A percentile compares a stretch with the other conserved stretches of the same genome.
Conservation (phyloP, 306 rosid species). For the Casuarina equisetifolia region DNA sequence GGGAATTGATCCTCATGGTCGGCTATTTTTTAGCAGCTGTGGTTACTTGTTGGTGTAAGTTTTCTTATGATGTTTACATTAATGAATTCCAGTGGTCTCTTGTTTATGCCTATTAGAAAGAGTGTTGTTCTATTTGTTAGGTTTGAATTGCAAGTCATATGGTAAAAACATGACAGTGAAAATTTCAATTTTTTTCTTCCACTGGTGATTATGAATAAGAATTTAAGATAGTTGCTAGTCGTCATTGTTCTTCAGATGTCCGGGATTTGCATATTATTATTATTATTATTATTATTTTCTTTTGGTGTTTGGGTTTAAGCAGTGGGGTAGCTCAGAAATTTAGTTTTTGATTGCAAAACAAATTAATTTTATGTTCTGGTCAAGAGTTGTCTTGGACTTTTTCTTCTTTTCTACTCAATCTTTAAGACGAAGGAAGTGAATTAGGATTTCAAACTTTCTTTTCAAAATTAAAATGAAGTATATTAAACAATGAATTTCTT, state of each 20-base stretch:
- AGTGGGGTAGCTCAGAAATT: neutral
- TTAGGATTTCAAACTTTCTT: neutral
- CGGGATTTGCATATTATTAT: no score
- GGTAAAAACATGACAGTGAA: neutral
- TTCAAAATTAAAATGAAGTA: neutral
- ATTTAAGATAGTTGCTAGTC: neutral
- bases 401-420: neutral
- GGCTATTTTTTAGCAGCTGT: conserved; percentile 69
- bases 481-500: neutral
- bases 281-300: neutral
- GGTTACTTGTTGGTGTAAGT: conserved; percentile 97
- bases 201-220: neutral
- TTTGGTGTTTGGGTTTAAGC: neutral
- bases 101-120: neutral
- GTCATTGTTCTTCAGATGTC: neutral
- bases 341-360: neutral
- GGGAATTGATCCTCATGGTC: conserved; percentile 84
- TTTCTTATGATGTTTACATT: conserved; percentile 26
- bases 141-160: no score
- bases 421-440: neutral
- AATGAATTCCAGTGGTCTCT: neutral
- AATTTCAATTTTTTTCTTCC: neutral
- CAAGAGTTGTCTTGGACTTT: neutral
- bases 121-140: neutral
- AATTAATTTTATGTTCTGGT: neutral